phyloP scores from a whole-genome alignment of 1,139 yeast species.

The Yamadazyma diospyri region DNA sequence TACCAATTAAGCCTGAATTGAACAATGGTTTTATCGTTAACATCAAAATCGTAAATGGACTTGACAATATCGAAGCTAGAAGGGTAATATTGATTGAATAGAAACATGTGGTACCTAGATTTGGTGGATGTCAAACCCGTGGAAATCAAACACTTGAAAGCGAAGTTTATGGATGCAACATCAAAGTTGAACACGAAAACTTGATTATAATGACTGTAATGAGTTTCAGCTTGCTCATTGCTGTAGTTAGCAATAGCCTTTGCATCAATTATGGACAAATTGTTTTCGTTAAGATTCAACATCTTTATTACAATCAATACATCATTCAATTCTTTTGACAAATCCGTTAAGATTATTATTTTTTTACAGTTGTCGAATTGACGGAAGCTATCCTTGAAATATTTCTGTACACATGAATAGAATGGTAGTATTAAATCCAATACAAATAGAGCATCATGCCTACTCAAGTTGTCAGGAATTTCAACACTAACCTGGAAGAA shows the following conservation, averaged over 20 bases:
- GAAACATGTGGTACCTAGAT: slow-evolving; percentile 23
- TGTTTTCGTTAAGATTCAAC: slow-evolving; percentile 24
- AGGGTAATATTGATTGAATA: slow-evolving; percentile 14
- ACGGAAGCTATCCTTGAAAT: slow-evolving; percentile 8
- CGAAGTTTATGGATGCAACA: slow-evolving; percentile 20
- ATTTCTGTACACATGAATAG: slow-evolving; percentile 23
- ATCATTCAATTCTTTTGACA: slow-evolving; percentile 33
- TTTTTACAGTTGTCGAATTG: slow-evolving; percentile 11
- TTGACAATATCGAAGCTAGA: slow-evolving; percentile 7
- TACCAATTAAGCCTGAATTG: slow-evolving; percentile 27
- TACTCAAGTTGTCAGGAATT: slow-evolving; percentile 30
- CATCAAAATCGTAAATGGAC: slow-evolving; percentile 8
- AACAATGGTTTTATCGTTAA: slow-evolving; percentile 24
- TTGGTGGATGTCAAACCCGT: slow-evolving; percentile 29
- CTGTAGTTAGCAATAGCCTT: slow-evolving; percentile 12
- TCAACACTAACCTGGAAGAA: slow-evolving; percentile 25
- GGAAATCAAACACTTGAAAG: slow-evolving; percentile 20
- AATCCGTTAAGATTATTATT: slow-evolving; percentile 28
- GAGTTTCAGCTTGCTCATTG: slow-evolving; percentile 14
- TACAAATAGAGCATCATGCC: slow-evolving; percentile 37
- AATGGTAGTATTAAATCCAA: slow-evolving; percentile 37
- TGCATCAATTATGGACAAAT: slow-evolving; percentile 28
- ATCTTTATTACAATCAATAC: slow-evolving; percentile 31
- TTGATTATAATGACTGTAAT: slow-evolving; percentile 22
- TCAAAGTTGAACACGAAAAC: slow-evolving; percentile 18